These are phyloP conservation scores for Cercospora berteroae DNA, from an alignment of 2,329 filamentous ascomycete genomes.

Conservation along the genomic window DNA sequence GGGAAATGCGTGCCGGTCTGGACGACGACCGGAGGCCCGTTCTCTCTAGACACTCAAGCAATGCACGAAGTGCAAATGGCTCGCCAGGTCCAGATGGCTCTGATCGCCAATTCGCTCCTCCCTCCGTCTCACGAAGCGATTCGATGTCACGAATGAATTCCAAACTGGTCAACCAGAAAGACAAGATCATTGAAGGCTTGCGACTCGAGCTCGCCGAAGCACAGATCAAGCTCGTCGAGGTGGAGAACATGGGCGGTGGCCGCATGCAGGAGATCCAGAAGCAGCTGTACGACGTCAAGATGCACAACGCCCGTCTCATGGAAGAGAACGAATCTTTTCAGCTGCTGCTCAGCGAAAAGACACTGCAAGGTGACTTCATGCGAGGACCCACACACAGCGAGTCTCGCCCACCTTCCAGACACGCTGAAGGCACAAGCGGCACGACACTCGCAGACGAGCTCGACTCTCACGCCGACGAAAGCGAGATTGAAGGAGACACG, in stretches of 20 bases:
- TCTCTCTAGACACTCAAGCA: constrained; percentile 41
- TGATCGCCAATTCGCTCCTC: constrained; percentile 68
- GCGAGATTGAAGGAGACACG: constrained; percentile 60
- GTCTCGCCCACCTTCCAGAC: constrained; percentile 56
- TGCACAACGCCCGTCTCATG: constrained; percentile 94
- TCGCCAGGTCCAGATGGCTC: constrained; percentile 64
- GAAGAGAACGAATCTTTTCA: constrained; percentile 99
- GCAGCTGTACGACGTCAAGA: constrained; percentile 83
- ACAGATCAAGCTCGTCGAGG: constrained; percentile 91
- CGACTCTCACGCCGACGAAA: constrained; percentile 57
- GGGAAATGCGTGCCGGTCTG: constrained; percentile 56
- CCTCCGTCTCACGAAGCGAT: constrained; percentile 80
- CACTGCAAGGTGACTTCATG: constrained; percentile 78
- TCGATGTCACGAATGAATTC: constrained; percentile 67
- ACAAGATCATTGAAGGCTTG: constrained; percentile 90
- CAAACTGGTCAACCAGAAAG: constrained; percentile 88
- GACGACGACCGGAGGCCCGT: constrained; percentile 54
- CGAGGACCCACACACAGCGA: constrained; percentile 32
- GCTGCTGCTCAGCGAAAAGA: constrained; percentile 89
- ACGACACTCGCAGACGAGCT: constrained; percentile 85
- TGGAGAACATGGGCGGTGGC: constrained; percentile 88
- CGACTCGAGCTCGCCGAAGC: constrained; percentile 89
- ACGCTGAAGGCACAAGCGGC: constrained; percentile 15
- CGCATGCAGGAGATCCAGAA: constrained; percentile 87
- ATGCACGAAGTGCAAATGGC: constrained; percentile 30